These are phyloP conservation scores for Russula foetens DNA, from an alignment of 768 basidiomycete species.

Conservation along the genomic window DNA sequence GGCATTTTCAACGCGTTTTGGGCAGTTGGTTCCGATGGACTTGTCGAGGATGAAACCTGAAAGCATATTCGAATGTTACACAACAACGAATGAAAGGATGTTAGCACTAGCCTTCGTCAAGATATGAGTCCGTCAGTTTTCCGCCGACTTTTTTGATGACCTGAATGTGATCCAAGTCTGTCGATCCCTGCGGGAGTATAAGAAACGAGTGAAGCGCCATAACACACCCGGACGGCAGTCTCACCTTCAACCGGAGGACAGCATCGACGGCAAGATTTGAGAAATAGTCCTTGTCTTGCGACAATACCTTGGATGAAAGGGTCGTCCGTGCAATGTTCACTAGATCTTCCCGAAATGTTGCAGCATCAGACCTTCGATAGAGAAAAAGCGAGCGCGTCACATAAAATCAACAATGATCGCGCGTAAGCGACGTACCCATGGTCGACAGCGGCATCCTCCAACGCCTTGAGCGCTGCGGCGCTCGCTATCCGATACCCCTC, in stretches of 20 bases:
- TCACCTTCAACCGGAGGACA: constrained; percentile 81
- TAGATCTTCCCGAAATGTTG: constrained; percentile 77
- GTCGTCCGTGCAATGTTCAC: constrained; percentile 97
- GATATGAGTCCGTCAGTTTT: constrained; percentile 95
- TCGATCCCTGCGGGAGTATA: constrained; percentile 60
- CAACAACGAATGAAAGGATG: background rate
- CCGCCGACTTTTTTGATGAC: constrained; percentile 99
- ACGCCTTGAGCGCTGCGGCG: constrained; percentile 70
- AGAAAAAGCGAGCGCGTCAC: background rate
- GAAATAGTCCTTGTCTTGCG: constrained; percentile 97
- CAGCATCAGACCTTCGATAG: constrained; percentile 52
- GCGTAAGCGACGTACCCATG: constrained; percentile 53
- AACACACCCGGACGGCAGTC: background rate
- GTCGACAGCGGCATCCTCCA: constrained; percentile 78
- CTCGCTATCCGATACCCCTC: constrained; percentile 95
- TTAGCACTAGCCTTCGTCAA: constrained; percentile 72
- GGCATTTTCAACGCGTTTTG: constrained; percentile 89
- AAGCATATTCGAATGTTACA: background rate
- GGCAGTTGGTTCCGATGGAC: constrained; percentile 86
- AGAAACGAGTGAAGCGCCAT: background rate
- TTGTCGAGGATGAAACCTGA: constrained; percentile 97
- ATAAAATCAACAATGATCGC: background rate
- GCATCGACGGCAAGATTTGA: constrained; percentile 97
- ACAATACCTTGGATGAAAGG: constrained; percentile 89
- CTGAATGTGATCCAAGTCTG: constrained; percentile 96